Evolutionary conservation across 306 rosid genomes (phyloP).

Genomic region (Arachis stenosperma): DNA sequence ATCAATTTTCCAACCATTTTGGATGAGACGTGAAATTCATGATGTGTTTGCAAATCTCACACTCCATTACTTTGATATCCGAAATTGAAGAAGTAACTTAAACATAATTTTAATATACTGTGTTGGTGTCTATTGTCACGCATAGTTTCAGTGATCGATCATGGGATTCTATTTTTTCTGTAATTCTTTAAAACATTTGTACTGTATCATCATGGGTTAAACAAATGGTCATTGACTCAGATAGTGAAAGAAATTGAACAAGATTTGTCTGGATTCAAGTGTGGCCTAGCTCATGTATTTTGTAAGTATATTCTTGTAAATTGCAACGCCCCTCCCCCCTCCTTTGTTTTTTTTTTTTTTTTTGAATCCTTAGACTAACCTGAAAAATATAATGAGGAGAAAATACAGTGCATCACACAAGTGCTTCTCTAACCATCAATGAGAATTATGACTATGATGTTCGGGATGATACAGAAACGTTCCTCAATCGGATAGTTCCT

Average conservation of each 20-base stretch:
- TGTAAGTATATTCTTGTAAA: constrained; percentile 47
- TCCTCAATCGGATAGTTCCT: constrained; percentile 75
- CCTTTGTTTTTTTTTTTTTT: too few species aligned
- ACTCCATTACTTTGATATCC: too few species aligned
- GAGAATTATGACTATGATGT: constrained; percentile 95
- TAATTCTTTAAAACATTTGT: too few species aligned
- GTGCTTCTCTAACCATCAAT: constrained; percentile 95
- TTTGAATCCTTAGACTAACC: background rate
- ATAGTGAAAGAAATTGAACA: constrained; percentile 73
- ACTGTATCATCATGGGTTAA: too few species aligned
- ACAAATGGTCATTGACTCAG: constrained; percentile 32
- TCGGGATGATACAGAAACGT: constrained; percentile 81
- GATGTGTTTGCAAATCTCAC: too few species aligned
- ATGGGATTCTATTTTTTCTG: too few species aligned
- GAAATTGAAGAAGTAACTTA: too few species aligned
- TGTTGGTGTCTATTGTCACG: too few species aligned
- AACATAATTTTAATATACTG: too few species aligned
- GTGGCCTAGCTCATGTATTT: constrained; percentile 97
- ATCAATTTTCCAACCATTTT: too few species aligned
- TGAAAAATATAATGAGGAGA: constrained; percentile 1
- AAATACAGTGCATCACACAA: constrained; percentile 86
- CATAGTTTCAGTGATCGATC: too few species aligned
- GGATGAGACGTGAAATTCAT: too few species aligned
- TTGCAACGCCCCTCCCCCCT: background rate
- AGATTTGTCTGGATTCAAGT: constrained; percentile 83